These are phyloP conservation scores for Paramecium caudatum DNA, from an alignment of 73 alveolate species.

Conservation along the genomic window DNA sequence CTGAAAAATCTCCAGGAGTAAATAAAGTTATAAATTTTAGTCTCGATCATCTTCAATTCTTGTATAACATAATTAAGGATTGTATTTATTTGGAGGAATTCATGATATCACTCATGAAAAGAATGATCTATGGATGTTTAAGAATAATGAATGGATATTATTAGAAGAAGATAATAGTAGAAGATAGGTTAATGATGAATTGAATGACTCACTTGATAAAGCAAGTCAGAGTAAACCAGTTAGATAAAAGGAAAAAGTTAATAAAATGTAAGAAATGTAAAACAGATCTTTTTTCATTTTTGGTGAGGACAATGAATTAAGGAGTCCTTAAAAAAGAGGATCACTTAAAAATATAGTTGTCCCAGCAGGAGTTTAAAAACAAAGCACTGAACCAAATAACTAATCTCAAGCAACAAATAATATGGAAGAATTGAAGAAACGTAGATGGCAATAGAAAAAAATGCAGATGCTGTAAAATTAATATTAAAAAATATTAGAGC, in stretches of 20 bases:
- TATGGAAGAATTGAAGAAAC: slow-evolving; percentile 46
- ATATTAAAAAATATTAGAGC: slow-evolving; percentile 3
- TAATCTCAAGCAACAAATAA: slow-evolving; percentile 34
- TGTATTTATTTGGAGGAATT: slow-evolving; percentile 54
- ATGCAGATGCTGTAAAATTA: slow-evolving; percentile 57
- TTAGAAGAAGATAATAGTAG: slow-evolving; percentile 61
- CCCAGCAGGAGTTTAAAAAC: not conserved
- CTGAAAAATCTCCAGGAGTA: slow-evolving; percentile 70
- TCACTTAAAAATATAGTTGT: slow-evolving; percentile 33
- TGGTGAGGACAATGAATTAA: slow-evolving; percentile 31
- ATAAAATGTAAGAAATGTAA: slow-evolving; percentile 11
- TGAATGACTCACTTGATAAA: slow-evolving; percentile 64
- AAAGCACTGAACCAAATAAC: not conserved
- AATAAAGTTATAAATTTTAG: not conserved
- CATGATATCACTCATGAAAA: slow-evolving; percentile 71
- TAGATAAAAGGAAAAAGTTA: slow-evolving; percentile 44
- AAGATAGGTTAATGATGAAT: slow-evolving; percentile 31
- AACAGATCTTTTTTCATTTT: slow-evolving; percentile 12
- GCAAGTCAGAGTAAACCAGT: slow-evolving; percentile 50
- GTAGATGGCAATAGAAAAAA: slow-evolving; percentile 43
- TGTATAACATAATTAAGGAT: slow-evolving; percentile 3
- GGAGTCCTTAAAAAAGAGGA: slow-evolving; percentile 23
- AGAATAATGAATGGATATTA: slow-evolving; percentile 27
- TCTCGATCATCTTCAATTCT: slow-evolving; percentile 31
- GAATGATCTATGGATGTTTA: slow-evolving; percentile 66